phyloP scores from a whole-genome alignment of 2,329 filamentous ascomycete species.

The Alternaria dauci region DNA sequence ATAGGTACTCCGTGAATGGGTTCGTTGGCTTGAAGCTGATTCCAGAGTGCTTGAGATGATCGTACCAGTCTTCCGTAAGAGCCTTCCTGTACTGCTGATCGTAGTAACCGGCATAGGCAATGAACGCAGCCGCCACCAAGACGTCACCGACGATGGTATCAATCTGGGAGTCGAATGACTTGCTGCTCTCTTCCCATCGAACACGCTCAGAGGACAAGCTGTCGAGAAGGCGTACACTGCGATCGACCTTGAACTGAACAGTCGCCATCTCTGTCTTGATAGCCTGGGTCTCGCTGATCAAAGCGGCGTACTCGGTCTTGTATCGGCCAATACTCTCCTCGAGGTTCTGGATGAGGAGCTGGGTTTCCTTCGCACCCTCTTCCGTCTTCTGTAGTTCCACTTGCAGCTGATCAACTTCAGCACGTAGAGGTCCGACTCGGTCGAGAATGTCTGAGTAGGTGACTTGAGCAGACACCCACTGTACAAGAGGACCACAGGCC shows the following conservation, averaged over 20 bases:
- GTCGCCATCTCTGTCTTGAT: conserved; percentile 97
- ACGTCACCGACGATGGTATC: conserved; percentile 96
- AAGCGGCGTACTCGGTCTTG: conserved; percentile 92
- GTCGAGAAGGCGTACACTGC: conserved; percentile 91
- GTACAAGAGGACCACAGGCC: conserved; percentile 93
- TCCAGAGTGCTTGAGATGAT: conserved; percentile 91
- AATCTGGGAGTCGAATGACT: conserved; percentile 97
- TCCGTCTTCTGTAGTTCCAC: conserved; percentile 90
- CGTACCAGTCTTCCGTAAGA: conserved; percentile 97
- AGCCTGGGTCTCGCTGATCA: conserved; percentile 96
- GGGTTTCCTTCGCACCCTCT: conserved; percentile 89
- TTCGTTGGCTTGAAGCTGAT: conserved; percentile 93
- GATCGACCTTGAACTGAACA: conserved; percentile 97
- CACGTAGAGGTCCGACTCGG: conserved; percentile 87
- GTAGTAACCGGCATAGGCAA: conserved; percentile 95
- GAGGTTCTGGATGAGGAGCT: conserved; percentile 82
- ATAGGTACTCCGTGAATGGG: conserved; percentile 94
- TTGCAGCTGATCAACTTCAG: conserved; percentile 87
- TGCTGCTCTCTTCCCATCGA: conserved; percentile 97
- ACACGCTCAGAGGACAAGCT: conserved; percentile 92
- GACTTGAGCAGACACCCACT: conserved; percentile 97
- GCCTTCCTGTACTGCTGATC: conserved; percentile 97
- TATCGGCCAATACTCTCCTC: conserved; percentile 93
- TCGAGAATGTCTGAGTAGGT: conserved; percentile 98
- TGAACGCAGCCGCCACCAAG: conserved; percentile 92